A percentile compares a stretch with the other conserved stretches of the same genome.
These are phyloP conservation scores for Pouteria glomerata DNA, from an alignment of 148 eudicot genomes.

Conservation along the genomic window DNA sequence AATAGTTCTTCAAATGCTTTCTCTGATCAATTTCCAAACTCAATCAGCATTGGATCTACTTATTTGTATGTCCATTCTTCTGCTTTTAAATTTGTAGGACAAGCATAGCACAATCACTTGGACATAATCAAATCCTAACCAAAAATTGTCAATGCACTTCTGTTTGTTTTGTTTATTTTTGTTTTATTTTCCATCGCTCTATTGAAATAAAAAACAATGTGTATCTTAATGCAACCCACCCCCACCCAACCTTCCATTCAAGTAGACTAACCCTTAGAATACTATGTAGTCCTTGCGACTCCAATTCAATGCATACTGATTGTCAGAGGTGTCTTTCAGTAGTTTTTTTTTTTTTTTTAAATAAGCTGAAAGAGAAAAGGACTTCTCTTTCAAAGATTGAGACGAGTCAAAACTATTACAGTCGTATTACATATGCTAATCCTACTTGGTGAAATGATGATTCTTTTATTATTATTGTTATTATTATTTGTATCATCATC, in stretches of 20 bases:
- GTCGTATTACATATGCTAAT: too few relatives aligned
- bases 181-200: too few relatives aligned
- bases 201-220: neutral
- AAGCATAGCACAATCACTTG: neutral
- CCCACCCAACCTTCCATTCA: neutral
- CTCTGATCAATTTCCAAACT: neutral
- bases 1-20: neutral
- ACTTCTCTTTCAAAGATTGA: too few relatives aligned
- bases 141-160: neutral
- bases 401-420: too few relatives aligned
- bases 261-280: neutral
- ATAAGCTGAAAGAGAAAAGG: too few relatives aligned
- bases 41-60: neutral
- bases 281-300: neutral
- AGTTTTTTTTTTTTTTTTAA: too few relatives aligned
- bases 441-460: too few relatives aligned
- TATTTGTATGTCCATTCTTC: neutral
- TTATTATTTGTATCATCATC: too few relatives aligned
- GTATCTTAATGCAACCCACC: neutral
- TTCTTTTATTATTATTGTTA: too few relatives aligned
- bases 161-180: too few relatives aligned
- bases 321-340: neutral
- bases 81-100: neutral
- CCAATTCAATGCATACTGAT: neutral
- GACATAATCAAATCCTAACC: neutral